Evolutionary conservation across 2,329 filamentous ascomycete genomes (phyloP), one percentile per base, ranked within the genome.

Genomic region (Pseudogymnoascus sp.): DNA sequence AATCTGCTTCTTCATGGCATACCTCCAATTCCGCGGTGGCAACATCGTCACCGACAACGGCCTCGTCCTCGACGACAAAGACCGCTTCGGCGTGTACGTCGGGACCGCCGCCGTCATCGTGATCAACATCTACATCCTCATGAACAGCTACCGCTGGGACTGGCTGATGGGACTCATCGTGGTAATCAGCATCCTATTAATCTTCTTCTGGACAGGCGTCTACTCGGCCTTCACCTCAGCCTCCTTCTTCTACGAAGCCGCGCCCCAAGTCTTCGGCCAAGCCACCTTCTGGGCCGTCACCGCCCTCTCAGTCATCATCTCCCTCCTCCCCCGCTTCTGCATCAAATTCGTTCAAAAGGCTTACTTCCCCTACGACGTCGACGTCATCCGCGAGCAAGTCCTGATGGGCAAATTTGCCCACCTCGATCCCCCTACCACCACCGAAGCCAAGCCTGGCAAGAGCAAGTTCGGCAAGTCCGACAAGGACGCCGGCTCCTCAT

Each of bases 131-230:
- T 99, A 97, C 78, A 91, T 99, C 69, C 80, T 99, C 67, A 87
- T 97, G 79, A 99, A 99, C 77, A 96, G 90, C 0, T 97, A 96
- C 76, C 86, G 93, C 65, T 99, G 95, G 95, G 95, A 99, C 75
- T 99, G 93, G 93, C 81, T 99, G 71, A 96, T 95, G 77, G 77
- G 92, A 18, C 79, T 96, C 65, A 88, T 96, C 66, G 89, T 96
- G 61, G 77, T 77, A 25, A 83, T 97, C 74, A 96, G 92, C 76
- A 89, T 89, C 66, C 75, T 97, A 34, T 84, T 97, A 70, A 85
- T 97, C 72, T 99, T 92, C 81, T 89, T 96, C 78, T 97, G 93
- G 92, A 97, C 95, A 5, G 95, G 92, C 36, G 83, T 96, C 36
- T 99, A 96, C 77, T 75, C 71, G 3, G 77, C 75, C 34, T 87